These are phyloP conservation scores for Colletotrichum sublineola DNA, from an alignment of 2,329 filamentous ascomycete genomes.

Conservation along the genomic window DNA sequence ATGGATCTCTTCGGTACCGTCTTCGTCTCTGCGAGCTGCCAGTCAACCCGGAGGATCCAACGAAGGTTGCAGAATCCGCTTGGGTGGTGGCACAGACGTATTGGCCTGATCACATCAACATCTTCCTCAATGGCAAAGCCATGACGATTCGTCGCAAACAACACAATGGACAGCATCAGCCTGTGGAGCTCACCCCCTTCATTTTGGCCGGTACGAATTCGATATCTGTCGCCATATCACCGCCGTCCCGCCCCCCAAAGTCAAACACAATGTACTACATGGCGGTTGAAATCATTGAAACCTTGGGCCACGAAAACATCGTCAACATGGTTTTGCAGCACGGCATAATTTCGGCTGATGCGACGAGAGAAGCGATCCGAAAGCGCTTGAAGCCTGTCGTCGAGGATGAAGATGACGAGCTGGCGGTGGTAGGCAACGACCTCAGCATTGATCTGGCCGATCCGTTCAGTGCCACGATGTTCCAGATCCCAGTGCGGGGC, in stretches of 20 bases:
- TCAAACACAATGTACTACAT: constrained; percentile 65
- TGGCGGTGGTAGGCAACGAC: constrained; percentile 69
- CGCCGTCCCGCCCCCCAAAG: constrained; percentile 41
- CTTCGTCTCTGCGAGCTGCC: constrained; percentile 71
- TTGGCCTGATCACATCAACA: constrained; percentile 80
- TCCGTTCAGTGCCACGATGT: constrained; percentile 75
- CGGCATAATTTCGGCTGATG: constrained; percentile 56
- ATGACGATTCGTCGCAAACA: constrained; percentile 74
- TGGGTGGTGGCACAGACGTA: constrained; percentile 75
- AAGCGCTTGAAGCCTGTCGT: constrained; percentile 54
- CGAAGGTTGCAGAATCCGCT: constrained; percentile 55
- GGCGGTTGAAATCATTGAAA: constrained; percentile 78
- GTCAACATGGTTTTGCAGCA: constrained; percentile 54
- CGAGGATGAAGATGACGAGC: constrained; percentile 68
- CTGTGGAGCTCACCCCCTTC: constrained; percentile 78
- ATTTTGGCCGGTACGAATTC: constrained; percentile 72
- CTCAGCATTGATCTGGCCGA: constrained; percentile 75
- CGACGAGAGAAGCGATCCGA: constrained; percentile 71
- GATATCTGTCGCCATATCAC: constrained; percentile 65
- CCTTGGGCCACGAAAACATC: constrained; percentile 62
- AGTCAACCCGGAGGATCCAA: constrained; percentile 29
- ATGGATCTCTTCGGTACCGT: constrained; percentile 73
- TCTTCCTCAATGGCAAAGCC: constrained; percentile 74
- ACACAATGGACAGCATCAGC: constrained; percentile 81
- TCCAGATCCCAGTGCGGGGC: constrained; percentile 79